Conservation (phyloP, 2,329 filamentous ascomycete species). For the Ophiocordyceps polyrhachis-furcata region DNA sequence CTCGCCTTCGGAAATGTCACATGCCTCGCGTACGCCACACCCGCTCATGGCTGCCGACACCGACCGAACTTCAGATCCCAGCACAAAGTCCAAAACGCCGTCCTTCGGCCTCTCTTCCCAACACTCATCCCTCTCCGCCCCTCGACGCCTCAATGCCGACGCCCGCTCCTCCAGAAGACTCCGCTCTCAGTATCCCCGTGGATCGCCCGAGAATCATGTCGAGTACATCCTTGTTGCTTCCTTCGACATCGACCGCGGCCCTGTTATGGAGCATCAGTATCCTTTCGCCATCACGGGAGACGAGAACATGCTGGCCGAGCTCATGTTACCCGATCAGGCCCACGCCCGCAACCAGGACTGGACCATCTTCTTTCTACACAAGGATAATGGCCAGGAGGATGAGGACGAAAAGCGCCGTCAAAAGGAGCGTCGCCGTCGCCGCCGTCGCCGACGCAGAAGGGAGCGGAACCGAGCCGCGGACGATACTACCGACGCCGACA, state of each 20-base stretch:
- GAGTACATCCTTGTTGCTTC: constrained; percentile 96
- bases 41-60: constrained; percentile 33
- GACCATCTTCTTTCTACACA: constrained; percentile 98
- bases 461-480: constrained; percentile 32
- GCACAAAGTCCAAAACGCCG: constrained; percentile 39
- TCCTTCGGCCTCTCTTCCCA: constrained; percentile 42
- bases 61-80: constrained; percentile 39
- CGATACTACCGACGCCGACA: constrained; percentile 27
- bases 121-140: constrained; percentile 38
- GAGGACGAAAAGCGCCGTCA: constrained; percentile 52
- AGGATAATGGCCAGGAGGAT: constrained; percentile 70
- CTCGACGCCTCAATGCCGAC: constrained; percentile 30
- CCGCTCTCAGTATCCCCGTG: constrained; percentile 59
- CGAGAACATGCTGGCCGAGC: constrained; percentile 92
- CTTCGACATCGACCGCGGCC: constrained; percentile 90
- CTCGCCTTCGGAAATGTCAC: constrained; percentile 38
- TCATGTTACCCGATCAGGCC: constrained; percentile 95
- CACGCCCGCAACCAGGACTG: constrained; percentile 92
- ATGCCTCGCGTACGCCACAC: constrained; percentile 30
- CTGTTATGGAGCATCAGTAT: constrained; percentile 97
- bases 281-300: constrained; percentile 89
- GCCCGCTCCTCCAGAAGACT: constrained; percentile 35
- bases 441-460: constrained; percentile 21
- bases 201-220: constrained; percentile 74
- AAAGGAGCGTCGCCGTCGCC: constrained; percentile 32